Conservation (phyloP, 805 yeast species). For the Torulaspora microellipsoides region DNA sequence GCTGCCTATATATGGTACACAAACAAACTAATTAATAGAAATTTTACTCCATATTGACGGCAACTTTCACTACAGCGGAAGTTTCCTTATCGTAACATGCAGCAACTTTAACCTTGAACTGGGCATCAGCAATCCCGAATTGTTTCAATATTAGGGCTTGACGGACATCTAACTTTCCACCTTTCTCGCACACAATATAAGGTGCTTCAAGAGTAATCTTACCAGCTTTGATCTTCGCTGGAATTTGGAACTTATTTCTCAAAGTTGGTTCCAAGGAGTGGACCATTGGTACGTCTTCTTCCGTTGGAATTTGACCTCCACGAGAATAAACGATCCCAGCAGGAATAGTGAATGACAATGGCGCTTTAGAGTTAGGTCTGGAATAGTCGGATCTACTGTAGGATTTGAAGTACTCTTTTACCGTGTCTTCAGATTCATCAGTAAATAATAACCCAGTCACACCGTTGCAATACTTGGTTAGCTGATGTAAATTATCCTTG, state of each 20-base stretch:
- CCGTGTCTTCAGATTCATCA: constrained; percentile 82
- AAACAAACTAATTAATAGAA: constrained; percentile 2
- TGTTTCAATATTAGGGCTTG: constrained; percentile 90
- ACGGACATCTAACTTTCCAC: constrained; percentile 78
- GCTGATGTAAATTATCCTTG: constrained; percentile 71
- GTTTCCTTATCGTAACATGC: constrained; percentile 74
- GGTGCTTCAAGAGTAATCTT: constrained; percentile 75
- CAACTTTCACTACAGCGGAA: constrained; percentile 31
- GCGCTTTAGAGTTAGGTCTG: constrained; percentile 81
- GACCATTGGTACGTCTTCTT: constrained; percentile 94
- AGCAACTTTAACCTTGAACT: constrained; percentile 73
- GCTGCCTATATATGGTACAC: constrained; percentile 5
- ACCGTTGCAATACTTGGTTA: constrained; percentile 63
- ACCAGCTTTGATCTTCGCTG: constrained; percentile 87
- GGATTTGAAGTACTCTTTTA: constrained; percentile 76
- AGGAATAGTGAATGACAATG: constrained; percentile 80
- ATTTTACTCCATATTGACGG: constrained; percentile 33
- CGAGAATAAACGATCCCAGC: constrained; percentile 89
- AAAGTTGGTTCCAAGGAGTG: constrained; percentile 93
- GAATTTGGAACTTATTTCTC: constrained; percentile 84
- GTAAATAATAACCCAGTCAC: constrained; percentile 87
- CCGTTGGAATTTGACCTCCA: constrained; percentile 86
- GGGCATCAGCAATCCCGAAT: constrained; percentile 92
- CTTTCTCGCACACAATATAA: constrained; percentile 72
- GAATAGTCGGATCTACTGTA: constrained; percentile 79